Evolutionary conservation across 2,329 filamentous ascomycete genomes (phyloP), one percentile per base, ranked within the genome.

Genomic region (Stagonosporopsis tanaceti): DNA sequence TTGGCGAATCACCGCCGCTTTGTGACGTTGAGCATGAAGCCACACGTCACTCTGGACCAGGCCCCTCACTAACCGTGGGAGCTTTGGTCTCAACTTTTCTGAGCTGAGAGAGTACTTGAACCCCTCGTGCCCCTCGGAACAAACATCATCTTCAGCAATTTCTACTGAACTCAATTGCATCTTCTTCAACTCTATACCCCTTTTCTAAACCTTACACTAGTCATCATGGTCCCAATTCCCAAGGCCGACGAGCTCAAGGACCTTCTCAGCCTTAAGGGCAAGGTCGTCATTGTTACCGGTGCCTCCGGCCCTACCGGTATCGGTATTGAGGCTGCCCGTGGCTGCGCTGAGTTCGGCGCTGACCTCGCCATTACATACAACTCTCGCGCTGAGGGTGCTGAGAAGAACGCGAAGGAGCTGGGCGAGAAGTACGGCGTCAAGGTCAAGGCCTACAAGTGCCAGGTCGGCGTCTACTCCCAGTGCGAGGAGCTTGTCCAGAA

Each of bases 281-380:
- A 82, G 77, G 79, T 82, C 71, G 79, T 81, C 73, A 74, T 82
- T 67, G 78, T 83, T 65, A 82, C 81, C 51, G 81, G 81, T 68
- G 81, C 81, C 57, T 84, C 82, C 40, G 87, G 87, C 9, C 84
- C 90, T 53, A 86, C 85, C 59, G 87, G 87, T 53, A 89, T 89
- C 80, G 87, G 87, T 59, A 88, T 87, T 58, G 86, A 88, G 74
- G 87, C 86, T 59, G 87, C 87, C 47, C 85, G 86, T 47, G 86
- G 85, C 64, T 86, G 83, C 71, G 86, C 86, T 60, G 86, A 89
- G 75, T 85, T 86, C 78, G 86, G 86, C 51, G 86, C 86, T 67
- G 81, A 87, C 73, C 74, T 89, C 34, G 86, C 86, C 72, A 83
- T 89, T 76, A 93, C 90, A 65, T 89, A 89, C 78, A 76, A 85